phyloP scores from a whole-genome alignment of 257 asterid genomes.

The Lavandula angustifolia region DNA sequence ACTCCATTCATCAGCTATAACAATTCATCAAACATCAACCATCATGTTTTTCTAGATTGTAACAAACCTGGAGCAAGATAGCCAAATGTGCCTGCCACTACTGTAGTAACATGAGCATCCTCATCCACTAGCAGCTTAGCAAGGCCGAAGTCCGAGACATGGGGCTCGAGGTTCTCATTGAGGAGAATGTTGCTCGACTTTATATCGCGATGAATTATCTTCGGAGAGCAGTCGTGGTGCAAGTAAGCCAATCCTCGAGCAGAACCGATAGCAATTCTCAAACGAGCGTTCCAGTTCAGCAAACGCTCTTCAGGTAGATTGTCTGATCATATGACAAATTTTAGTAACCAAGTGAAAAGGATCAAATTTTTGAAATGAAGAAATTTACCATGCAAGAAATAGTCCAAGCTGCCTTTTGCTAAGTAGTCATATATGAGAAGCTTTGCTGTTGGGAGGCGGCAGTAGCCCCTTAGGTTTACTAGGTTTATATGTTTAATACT shows the following conservation, averaged over 20 bases:
- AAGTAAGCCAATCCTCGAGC: slow-evolving; percentile 94
- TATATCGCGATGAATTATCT: slow-evolving; percentile 87
- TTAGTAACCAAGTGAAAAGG: not conserved
- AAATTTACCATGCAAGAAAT: slow-evolving; percentile 76
- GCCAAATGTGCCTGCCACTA: slow-evolving; percentile 97
- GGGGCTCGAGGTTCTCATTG: slow-evolving; percentile 89
- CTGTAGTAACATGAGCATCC: slow-evolving; percentile 94
- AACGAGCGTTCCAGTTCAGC: slow-evolving; percentile 81
- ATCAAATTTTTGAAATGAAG: not conserved
- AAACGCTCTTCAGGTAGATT: slow-evolving; percentile 41
- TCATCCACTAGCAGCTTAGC: slow-evolving; percentile 93
- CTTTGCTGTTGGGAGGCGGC: slow-evolving; percentile 83
- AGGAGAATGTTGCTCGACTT: slow-evolving; percentile 94
- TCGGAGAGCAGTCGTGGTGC: slow-evolving; percentile 90
- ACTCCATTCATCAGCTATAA: not conserved
- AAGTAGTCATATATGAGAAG: slow-evolving; percentile 91
- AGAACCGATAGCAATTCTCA: slow-evolving; percentile 84
- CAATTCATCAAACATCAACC: not conserved
- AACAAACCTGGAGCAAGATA: slow-evolving; percentile 91
- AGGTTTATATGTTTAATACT: slow-evolving; percentile 91
- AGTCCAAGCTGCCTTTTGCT: slow-evolving; percentile 92
- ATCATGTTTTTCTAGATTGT: not conserved
- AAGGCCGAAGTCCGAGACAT: slow-evolving; percentile 92
- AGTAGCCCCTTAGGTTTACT: slow-evolving; percentile 90
- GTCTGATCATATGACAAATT: slow-evolving; percentile 37